Evolutionary conservation across 192 early-diverging fungal genomes (phyloP).

Genomic region (Coemansia sp.): DNA sequence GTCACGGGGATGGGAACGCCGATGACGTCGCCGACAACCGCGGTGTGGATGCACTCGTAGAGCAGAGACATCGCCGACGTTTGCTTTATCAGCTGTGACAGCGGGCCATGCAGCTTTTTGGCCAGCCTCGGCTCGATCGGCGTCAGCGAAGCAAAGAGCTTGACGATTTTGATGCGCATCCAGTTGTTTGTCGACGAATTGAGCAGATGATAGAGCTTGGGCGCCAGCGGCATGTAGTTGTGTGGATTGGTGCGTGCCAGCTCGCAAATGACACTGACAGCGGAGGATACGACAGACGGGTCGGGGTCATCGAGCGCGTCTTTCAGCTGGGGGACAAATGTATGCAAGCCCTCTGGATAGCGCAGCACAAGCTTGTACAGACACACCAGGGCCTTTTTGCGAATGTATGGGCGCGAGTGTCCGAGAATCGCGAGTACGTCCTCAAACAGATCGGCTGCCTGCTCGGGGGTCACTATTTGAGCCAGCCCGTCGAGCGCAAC

Average conservation of each 20-base stretch:
- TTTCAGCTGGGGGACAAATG: slow-evolving; percentile 78
- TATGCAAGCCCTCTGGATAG: slow-evolving; percentile 82
- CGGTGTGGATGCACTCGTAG: slow-evolving; percentile 97
- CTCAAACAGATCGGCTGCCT: slow-evolving; percentile 82
- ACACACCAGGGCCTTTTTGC: slow-evolving; percentile 85
- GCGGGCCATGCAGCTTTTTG: slow-evolving; percentile 80
- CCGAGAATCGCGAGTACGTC: slow-evolving; percentile 86
- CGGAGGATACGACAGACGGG: slow-evolving; percentile 87
- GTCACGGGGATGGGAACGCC: slow-evolving; percentile 54
- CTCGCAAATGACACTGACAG: slow-evolving; percentile 96
- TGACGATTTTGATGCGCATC: slow-evolving; percentile 99
- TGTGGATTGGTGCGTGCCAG: slow-evolving; percentile 88
- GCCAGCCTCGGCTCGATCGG: slow-evolving; percentile 91
- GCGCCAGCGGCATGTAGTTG: slow-evolving; percentile 91
- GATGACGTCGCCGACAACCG: slow-evolving; percentile 87
- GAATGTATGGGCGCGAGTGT: slow-evolving; percentile 89
- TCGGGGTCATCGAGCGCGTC: slow-evolving; percentile 90
- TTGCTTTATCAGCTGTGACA: slow-evolving; percentile 79
- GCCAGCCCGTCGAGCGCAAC: slow-evolving; percentile 91
- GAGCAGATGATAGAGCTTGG: slow-evolving; percentile 87
- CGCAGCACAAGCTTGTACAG: slow-evolving; percentile 87
- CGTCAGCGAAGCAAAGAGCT: slow-evolving; percentile 89
- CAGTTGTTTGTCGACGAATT: slow-evolving; percentile 94
- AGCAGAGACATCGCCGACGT: slow-evolving; percentile 93
- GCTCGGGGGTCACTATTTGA: slow-evolving; percentile 86